phyloP scores from a whole-genome alignment of 1,284 basidiomycete species.

The Puccinia coronata region DNA sequence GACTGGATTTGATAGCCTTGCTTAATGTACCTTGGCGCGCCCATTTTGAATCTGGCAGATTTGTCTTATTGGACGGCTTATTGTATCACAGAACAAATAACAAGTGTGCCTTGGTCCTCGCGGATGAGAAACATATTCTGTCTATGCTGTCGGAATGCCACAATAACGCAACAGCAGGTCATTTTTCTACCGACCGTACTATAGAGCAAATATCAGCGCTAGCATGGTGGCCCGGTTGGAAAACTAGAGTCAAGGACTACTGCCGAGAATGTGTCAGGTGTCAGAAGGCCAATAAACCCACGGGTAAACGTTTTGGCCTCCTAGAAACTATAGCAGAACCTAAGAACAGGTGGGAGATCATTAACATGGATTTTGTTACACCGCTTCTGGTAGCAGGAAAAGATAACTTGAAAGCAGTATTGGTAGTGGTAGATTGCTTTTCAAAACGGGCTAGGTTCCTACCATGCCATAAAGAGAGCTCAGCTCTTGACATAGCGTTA shows the following conservation, averaged over 20 bases:
- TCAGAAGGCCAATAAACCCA: not conserved
- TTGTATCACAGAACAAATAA: not conserved
- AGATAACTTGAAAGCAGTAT: not conserved
- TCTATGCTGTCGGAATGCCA: too few relatives aligned
- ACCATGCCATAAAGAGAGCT: not conserved
- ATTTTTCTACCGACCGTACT: not conserved
- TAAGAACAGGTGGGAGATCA: not conserved
- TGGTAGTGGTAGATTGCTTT: not conserved
- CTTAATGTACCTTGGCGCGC: not conserved
- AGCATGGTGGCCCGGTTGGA: constrained; percentile 1
- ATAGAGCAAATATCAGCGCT: not conserved
- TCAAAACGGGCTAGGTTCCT: not conserved
- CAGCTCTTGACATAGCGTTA: not conserved
- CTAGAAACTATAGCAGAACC: not conserved
- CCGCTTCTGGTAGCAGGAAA: not conserved
- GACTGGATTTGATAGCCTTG: too few relatives aligned
- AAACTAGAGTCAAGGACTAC: not conserved
- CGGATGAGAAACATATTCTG: too few relatives aligned
- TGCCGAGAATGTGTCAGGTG: not conserved
- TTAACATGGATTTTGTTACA: not conserved
- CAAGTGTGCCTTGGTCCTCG: too few relatives aligned
- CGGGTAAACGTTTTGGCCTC: not conserved
- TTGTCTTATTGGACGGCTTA: not conserved
- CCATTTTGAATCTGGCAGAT: not conserved
- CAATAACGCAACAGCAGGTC: not conserved